Evolutionary conservation across 495 filamentous ascomycete genomes (phyloP).

Genomic region (Endocarpon pusillum): DNA sequence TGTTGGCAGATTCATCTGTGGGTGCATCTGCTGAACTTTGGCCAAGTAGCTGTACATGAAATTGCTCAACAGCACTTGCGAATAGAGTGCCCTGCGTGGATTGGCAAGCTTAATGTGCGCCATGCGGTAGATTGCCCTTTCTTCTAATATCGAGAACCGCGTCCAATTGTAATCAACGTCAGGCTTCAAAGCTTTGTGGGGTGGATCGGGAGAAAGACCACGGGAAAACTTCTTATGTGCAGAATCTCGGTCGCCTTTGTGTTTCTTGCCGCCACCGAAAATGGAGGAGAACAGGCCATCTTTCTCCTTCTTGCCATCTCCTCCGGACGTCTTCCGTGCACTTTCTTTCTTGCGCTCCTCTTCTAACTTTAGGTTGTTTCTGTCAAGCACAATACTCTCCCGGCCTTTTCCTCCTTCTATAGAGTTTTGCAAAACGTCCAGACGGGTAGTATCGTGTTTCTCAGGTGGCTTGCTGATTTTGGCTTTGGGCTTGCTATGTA

Average conservation of each 20-base stretch:
- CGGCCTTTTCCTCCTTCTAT: constrained; percentile 57
- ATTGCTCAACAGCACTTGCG: constrained; percentile 93
- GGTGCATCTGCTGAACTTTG: constrained; percentile 97
- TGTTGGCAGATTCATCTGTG: constrained; percentile 62
- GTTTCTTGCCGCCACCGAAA: constrained; percentile 75
- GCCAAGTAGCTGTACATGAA: constrained; percentile 99
- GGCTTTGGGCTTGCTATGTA: constrained; percentile 35
- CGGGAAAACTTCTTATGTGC: constrained; percentile 61
- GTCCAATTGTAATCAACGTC: constrained; percentile 94
- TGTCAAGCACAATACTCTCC: constrained; percentile 67
- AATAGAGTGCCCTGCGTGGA: constrained; percentile 77
- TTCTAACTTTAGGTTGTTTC: constrained; percentile 58
- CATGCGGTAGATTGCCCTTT: constrained; percentile 95
- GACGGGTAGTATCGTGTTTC: constrained; percentile 52
- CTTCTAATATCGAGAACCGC: constrained; percentile 85
- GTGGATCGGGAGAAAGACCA: constrained; percentile 66
- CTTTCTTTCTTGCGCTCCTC: constrained; percentile 77
- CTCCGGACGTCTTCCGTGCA: constrained; percentile 47
- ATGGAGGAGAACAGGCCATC: constrained; percentile 70
- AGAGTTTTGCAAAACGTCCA: constrained; percentile 69
- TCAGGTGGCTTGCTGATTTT: constrained; percentile 35
- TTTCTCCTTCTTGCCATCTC: constrained; percentile 79
- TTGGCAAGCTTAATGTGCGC: constrained; percentile 98
- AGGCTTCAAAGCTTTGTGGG: constrained; percentile 48
- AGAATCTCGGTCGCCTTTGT: constrained; percentile 41